Percentiles rank a stretch among this genome's conserved stretches.
Evolutionary conservation across 495 filamentous ascomycete species (phyloP).

Genomic region (Aspergillus bertholletiae): DNA sequence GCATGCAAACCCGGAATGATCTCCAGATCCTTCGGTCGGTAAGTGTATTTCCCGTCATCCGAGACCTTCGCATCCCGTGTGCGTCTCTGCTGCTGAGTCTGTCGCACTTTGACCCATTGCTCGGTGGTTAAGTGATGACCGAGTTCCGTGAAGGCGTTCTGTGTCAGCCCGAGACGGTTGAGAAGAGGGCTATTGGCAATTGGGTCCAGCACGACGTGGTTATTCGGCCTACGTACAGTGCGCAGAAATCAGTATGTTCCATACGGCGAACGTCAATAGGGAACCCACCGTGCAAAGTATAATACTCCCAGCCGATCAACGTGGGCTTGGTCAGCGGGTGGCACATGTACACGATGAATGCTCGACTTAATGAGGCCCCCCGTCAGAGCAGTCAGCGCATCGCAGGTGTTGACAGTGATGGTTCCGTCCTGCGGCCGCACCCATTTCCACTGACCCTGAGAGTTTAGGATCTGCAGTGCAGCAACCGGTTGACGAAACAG

Average conservation of each 20-base stretch:
- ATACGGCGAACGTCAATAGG: neutral
- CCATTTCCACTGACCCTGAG: slow-evolving; percentile 37
- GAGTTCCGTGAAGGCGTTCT: slow-evolving; percentile 30
- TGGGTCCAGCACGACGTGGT: slow-evolving; percentile 37
- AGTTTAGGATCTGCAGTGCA: slow-evolving; percentile 43
- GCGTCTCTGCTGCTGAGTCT: slow-evolving; percentile 42
- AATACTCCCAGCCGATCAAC: slow-evolving; percentile 49
- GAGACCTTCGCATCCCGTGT: slow-evolving; percentile 38
- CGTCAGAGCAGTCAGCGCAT: slow-evolving; percentile 46
- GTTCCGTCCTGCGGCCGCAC: slow-evolving; percentile 43
- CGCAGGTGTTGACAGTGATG: slow-evolving; percentile 51
- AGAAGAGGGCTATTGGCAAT: slow-evolving; percentile 42
- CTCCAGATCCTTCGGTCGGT: slow-evolving; percentile 41
- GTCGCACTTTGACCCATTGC: slow-evolving; percentile 34
- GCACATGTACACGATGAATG: slow-evolving; percentile 50
- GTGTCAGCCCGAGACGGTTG: slow-evolving; percentile 34
- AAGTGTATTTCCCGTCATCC: slow-evolving; percentile 32
- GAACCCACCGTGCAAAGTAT: slow-evolving; percentile 35
- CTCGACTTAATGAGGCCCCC: slow-evolving; percentile 49
- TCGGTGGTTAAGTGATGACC: slow-evolving; percentile 31
- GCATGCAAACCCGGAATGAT: slow-evolving; percentile 46
- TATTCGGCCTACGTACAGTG: too few species aligned
- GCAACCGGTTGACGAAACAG: slow-evolving; percentile 48
- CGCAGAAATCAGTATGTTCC: neutral
- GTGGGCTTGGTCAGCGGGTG: slow-evolving; percentile 47